These are phyloP conservation scores for Coemansia sp. DNA, from an alignment of 192 early-diverging fungal species.

Conservation along the genomic window DNA sequence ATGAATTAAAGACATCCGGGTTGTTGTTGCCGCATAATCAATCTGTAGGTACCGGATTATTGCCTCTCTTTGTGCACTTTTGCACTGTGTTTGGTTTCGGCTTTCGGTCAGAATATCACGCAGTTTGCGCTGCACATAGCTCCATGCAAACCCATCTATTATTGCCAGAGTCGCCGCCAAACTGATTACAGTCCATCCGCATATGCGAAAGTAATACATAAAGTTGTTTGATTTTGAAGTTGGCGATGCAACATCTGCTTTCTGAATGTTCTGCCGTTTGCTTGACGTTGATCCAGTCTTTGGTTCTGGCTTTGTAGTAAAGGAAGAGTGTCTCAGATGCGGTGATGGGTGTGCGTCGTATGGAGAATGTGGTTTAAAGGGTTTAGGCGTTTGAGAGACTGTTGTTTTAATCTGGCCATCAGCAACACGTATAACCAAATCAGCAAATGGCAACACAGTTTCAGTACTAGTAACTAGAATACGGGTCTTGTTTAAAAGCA, in stretches of 20 bases:
- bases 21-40: background rate
- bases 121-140: background rate
- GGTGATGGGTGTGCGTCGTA: background rate
- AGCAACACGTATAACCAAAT: conserved; percentile 5
- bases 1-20: background rate
- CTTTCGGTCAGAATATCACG: background rate
- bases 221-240: background rate
- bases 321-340: too few species aligned
- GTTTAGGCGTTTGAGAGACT: background rate
- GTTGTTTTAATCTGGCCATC: conserved; percentile 1
- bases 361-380: background rate
- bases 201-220: conserved; percentile 12
- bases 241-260: too few species aligned
- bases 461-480: conserved; percentile 66
- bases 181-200: background rate
- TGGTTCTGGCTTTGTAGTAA: background rate
- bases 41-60: conserved; percentile 7
- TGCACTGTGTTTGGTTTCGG: background rate
- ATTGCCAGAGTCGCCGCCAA: background rate
- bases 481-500: conserved; percentile 68
- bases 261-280: background rate
- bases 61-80: background rate
- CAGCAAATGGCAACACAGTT: conserved; percentile 3
- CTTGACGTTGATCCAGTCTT: background rate
- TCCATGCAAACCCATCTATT: background rate